Evolutionary conservation across 768 basidiomycete species (phyloP).

Genomic region (Serendipita sp.): DNA sequence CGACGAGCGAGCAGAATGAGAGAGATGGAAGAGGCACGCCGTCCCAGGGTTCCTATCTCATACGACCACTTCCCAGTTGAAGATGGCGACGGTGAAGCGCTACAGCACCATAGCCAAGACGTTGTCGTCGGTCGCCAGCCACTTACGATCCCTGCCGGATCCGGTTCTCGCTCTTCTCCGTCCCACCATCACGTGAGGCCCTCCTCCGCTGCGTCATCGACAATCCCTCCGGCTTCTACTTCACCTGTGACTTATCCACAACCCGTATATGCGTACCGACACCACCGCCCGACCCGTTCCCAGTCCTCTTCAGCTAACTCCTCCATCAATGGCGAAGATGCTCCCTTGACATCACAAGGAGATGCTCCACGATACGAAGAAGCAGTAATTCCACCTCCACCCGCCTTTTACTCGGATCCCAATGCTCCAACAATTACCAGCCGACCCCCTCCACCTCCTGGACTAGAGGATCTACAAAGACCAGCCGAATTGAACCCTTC

Average conservation of each 20-base stretch:
- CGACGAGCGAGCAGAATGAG: background rate
- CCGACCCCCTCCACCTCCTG: background rate
- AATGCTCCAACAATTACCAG: too few species aligned
- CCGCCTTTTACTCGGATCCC: too few species aligned
- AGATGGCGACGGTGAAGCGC: background rate
- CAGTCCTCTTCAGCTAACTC: too few species aligned
- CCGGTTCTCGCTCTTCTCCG: background rate
- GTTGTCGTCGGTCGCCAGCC: background rate
- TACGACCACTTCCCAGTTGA: constrained; percentile 5
- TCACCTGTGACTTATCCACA: too few species aligned
- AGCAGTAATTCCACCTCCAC: background rate
- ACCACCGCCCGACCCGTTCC: too few species aligned
- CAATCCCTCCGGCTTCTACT: too few species aligned
- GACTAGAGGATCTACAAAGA: background rate
- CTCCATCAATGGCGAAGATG: too few species aligned
- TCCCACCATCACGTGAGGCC: too few species aligned
- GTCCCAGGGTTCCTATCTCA: background rate
- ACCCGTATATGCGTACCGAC: too few species aligned
- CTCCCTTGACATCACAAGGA: background rate
- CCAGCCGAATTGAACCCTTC: background rate
- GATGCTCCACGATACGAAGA: background rate
- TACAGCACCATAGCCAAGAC: background rate
- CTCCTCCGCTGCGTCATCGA: too few species aligned
- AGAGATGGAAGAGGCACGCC: background rate
- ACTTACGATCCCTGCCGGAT: background rate